Evolutionary conservation across 352 stramenopile genomes (phyloP), one percentile per base, ranked within the genome.

Genomic region (Phytophthora capsici): DNA sequence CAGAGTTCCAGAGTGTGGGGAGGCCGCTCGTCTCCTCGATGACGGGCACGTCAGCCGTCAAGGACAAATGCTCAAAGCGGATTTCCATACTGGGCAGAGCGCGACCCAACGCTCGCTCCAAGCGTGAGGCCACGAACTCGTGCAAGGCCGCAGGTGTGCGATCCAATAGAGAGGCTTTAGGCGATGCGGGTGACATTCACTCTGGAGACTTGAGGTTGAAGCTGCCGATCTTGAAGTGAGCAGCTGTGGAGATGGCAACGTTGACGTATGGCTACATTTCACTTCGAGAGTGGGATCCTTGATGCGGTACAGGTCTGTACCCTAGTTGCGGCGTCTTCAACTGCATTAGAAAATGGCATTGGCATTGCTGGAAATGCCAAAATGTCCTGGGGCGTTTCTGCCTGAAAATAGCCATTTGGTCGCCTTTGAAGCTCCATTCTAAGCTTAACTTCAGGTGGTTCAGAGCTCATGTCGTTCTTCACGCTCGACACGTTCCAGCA

Each of bases 71-170:
- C 26, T 57, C 9, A 54, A 75, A 71, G 28, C 66, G 66, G 22
- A 71, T 38, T 41, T 80, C 68, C 57, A 77, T 67, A 44, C 68
- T 55, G 2, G 71, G 58, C 14, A 80, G 45, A 4, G 59, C 48
- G 7, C 66, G 62, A 16, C 59, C 60, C 30, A 74, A 23, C 0
- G 66, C 47, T 6, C 49, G 49, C 30, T 70, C 49, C 32, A 74
- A 44, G 19, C 56, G 36, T 12, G 43, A 36, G n/a, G 66, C 60
- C 41, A 70, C 36, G 25, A 23, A 53, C 16, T 71, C 61, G 20
- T 74, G 60, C n/a, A 71, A 43, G 4, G 25, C 49, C 2, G 57
- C 17, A 6, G 66, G 47, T 6, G 59, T 40, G 38, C 30, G 43
- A 4, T 58, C 57, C 57, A 72, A 40, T 4, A 67, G 25, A 14